Percentiles rank a stretch among this genome's conserved stretches.
These are phyloP conservation scores for Mucor sp. DNA, from an alignment of 371 early-diverging fungal species.

Conservation along the genomic window DNA sequence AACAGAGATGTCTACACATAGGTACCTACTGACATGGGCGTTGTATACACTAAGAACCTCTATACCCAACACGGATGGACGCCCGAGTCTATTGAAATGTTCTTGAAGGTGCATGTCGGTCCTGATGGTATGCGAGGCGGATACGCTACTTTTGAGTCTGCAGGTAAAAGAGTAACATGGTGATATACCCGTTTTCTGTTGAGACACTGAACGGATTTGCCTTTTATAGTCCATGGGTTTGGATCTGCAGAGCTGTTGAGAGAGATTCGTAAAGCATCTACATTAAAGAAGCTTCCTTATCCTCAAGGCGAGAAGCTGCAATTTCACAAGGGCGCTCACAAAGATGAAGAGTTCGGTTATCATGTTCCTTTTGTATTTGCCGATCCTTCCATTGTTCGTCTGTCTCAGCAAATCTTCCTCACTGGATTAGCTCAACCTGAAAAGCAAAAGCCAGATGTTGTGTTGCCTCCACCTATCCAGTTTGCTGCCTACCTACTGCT, in stretches of 20 bases:
- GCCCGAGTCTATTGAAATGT: conserved; percentile 67
- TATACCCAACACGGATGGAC: conserved; percentile 43
- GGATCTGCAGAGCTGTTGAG: conserved; percentile 53
- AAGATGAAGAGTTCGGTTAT: conserved; percentile 57
- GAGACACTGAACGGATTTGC: neutral
- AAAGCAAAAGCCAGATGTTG: conserved; percentile 20
- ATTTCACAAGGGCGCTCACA: conserved; percentile 41
- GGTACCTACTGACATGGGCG: conserved; percentile 66
- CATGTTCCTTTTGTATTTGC: conserved; percentile 63
- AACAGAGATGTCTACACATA: conserved; percentile 7
- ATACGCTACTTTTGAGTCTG: conserved; percentile 65
- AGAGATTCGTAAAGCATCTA: conserved; percentile 55
- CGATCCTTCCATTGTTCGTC: conserved; percentile 59
- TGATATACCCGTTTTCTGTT: neutral
- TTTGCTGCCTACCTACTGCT: conserved; percentile 63
- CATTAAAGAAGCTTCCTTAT: conserved; percentile 45
- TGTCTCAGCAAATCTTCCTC: conserved; percentile 56
- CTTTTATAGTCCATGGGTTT: conserved; percentile 55
- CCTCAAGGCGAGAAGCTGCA: conserved; percentile 42
- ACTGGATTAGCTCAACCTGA: conserved; percentile 31
- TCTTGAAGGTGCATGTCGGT: conserved; percentile 54
- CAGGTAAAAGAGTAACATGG: conserved; percentile 30
- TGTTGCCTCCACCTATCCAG: conserved; percentile 55
- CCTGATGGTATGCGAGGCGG: conserved; percentile 55
- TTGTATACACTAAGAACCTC: conserved; percentile 56